Evolutionary conservation across 768 basidiomycete species (phyloP).

Genomic region (Sarcomyxa edulis): DNA sequence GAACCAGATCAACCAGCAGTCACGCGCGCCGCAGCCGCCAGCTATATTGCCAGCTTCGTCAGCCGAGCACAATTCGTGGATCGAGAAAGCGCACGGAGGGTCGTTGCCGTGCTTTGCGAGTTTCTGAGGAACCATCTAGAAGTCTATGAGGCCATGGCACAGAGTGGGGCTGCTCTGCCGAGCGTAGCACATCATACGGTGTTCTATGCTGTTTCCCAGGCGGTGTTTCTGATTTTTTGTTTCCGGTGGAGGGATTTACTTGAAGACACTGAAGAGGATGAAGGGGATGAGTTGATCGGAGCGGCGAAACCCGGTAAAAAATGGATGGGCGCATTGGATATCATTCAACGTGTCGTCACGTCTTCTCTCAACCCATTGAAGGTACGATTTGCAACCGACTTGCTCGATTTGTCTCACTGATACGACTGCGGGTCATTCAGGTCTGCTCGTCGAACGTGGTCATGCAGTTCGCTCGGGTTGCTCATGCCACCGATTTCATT

Average conservation of each 20-base stretch:
- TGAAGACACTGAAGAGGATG: conserved; percentile 53
- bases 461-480: conserved; percentile 88
- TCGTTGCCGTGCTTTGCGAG: conserved; percentile 80
- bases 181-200: conserved; percentile 50
- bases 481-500: conserved; percentile 84
- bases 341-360: conserved; percentile 74
- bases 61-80: conserved; percentile 86
- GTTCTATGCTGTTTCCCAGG: conserved; percentile 90
- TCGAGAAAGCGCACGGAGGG: conserved; percentile 62
- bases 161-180: conserved; percentile 24
- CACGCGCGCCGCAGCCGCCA: conserved; percentile 87
- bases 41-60: conserved; percentile 90
- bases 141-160: conserved; percentile 42
- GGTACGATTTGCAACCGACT: conserved; percentile 34
- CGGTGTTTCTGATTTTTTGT: conserved; percentile 95
- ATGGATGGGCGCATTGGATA: conserved; percentile 81
- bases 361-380: conserved; percentile 88
- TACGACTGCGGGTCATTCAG: conserved; percentile 29
- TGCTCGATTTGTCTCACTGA: not conserved
- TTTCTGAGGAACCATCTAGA: conserved; percentile 79
- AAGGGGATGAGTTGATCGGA: conserved; percentile 34
- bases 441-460: conserved; percentile 90
- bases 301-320: conserved; percentile 35
- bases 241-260: conserved; percentile 92
- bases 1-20: conserved; percentile 47